A percentile compares a stretch with the other conserved stretches of the same genome.
phyloP scores from a whole-genome alignment of 2,329 filamentous ascomycete species.

The Neonectria ditissima region DNA sequence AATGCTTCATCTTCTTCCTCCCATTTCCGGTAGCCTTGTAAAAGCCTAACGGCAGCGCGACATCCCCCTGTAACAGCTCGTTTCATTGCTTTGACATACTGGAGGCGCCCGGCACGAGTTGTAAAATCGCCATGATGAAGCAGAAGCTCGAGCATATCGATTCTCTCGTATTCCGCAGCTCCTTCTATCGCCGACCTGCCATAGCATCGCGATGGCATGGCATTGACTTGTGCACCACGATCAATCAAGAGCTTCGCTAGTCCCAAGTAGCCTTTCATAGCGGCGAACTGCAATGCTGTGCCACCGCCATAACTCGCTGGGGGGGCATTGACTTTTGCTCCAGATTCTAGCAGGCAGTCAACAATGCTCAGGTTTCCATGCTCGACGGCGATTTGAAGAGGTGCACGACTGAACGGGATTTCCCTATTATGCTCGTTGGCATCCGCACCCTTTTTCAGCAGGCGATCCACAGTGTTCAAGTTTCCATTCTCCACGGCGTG shows the following conservation, averaged over 20 bases:
- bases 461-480: background rate
- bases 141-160: constrained; percentile 14
- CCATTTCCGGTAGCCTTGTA: background rate
- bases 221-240: constrained; percentile 5
- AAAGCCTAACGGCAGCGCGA: background rate
- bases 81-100: background rate
- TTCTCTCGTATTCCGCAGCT: constrained; percentile 13
- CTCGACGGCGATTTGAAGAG: no score
- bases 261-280: background rate
- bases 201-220: accelerated
- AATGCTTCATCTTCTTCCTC: background rate
- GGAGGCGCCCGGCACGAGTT: accelerated
- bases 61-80: accelerated
- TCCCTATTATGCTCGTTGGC: no score
- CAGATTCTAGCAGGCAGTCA: background rate
- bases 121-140: background rate
- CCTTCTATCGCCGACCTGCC: constrained; percentile 12
- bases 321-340: background rate
- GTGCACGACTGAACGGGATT: no score
- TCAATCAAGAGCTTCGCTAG: constrained; percentile 1
- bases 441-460: background rate
- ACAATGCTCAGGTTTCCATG: background rate
- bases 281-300: constrained; percentile 12
- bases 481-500: background rate
- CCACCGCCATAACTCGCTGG: background rate